Base-by-base conservation (phyloP, 2,329 filamentous ascomycete genomes). In the Didymella glomerata region DNA sequence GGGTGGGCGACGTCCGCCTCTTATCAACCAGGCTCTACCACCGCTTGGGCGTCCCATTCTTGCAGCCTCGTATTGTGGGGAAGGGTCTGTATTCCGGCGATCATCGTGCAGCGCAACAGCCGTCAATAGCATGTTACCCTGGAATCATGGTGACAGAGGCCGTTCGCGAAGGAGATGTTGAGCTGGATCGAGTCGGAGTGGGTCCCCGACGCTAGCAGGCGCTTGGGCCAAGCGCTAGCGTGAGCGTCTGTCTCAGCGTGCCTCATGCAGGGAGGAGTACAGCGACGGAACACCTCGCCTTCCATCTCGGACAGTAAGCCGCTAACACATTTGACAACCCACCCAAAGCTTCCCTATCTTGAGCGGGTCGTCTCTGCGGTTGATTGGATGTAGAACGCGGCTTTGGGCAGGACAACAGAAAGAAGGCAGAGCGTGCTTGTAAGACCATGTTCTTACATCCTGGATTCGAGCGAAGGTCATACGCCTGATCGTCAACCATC, bases 171-270 rank as follows among this genome's bases (percentile, higher is more conserved):
- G n/a, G 6, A 42, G 36, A 42, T n/a, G 9, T 28, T 28, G 14
- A 27, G 22, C 22, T 49, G 24, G 27, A 27, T 34, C 34, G 27
- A 51, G 48, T 42, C 48, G 48, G 48, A 51, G 48, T 51, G 48
- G 48, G 48, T 51, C 48, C 48, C 48, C 18, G 38, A 51, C 48
- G 48, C 48, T 51, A 51, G 27, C 32, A 9, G 32, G 6, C 32
- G 32, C 32, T 36, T 36, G 16, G 32, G 32, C 32, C 32, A 20
- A 40, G 36, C 18, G 36, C 36, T 40, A 40, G 36, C 13, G n/a
- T 18, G 9, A 20, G 36, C 18, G 9, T 18, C 9, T 20, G 7
- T 20, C 36, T 22, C 36, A 40, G 36, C 36, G 18, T 18, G 18
- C 36, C 36, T 3, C 8, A 18, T 16, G 32, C 32, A 3, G 32